Evolutionary conservation across 441 rosid genomes (phyloP), one percentile per base, ranked within the genome.

Genomic region (Syzygium syzygioides): DNA sequence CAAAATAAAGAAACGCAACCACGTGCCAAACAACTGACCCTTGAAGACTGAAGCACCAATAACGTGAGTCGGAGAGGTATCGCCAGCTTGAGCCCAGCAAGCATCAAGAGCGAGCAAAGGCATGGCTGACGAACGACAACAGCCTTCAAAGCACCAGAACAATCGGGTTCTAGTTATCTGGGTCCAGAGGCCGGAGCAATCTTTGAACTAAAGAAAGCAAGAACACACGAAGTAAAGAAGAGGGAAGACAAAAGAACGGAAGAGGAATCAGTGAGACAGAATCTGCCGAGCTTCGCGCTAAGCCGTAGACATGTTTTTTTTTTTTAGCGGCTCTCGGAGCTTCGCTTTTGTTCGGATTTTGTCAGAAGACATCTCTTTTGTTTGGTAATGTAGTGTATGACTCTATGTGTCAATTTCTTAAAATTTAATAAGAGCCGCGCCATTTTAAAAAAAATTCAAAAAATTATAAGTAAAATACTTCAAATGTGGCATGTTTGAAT

Each of bases 101-200:
- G 87, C 83, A 86, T 92, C 92, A 79, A 89, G 84, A 87, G 89
- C 18, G 26, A 92, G 91, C 89, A 87, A 91, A 91, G 93, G 93
- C 97, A 95, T 94, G 62, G 62, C 60, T 32, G 85, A 89, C 60
- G 76, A 55, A 54, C 64, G 91, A 89, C 86, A 25, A 76, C 83
- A 71, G 52, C n/a, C 52, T 41, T 76, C 83, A 7, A 18, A 19
- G 83, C 52, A 25, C 12, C 52, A 32, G 55, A 54, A 54, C 18
- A 54, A 54, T 54, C 55, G 55, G 15, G 55, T 54, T 14, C 55
- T 54, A 54, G 55, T 15, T 5, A 5, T 54, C 55, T 14, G 55
- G 18, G 55, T 53, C 55, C 6, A 54, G 18, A 57, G 83, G 83
- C 52, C n/a, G 83, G 6, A 45, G 83, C 83, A 23, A 76, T 2